Base-by-base conservation (phyloP, 805 yeast species). In the Yarrowia porcina region DNA sequence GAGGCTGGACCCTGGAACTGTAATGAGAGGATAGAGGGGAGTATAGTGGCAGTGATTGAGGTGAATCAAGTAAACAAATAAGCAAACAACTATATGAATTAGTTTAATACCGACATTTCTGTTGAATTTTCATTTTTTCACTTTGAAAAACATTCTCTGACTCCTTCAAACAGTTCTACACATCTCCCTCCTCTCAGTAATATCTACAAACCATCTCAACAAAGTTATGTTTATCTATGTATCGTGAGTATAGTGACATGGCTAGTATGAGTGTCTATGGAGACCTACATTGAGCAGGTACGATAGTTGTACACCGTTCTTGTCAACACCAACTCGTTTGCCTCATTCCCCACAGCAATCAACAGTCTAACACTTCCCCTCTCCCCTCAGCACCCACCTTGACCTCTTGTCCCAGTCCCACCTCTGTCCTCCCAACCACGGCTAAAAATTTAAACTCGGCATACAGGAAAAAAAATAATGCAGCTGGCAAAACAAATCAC, bases 401-500 rank as follows among this genome's bases (percentile, higher is more conserved):
- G n/a, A n/a, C n/a, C n/a, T n/a, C n/a, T 4, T 11, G 21, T 25
- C 45, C 45, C 21, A 23, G 47, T 7, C 49, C 33, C 8, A 23
- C 10, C 23, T 25, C n/a, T 13, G 21, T 44, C 50, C 50, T 35
- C 27, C 27, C 28, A 33, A 28, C 30, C 35, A 27, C 52, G 33
- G 36, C 52, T 27, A 32, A 47, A 49, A 20, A 49, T 21, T 49
- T 52, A 52, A 52, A 27, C 59, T 52, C 59, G 59, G 59, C 59
- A 52, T 52, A 52, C 59, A 52, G 42, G 59, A 23, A 35, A 52
- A 52, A 52, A 52, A 35, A 52, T 45, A 45, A 45, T 28, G 52
- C 52, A 45, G 21, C 52, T 30, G 36, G 52, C 36, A 52, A 52
- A 52, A 52, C 38, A 52, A 52, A 52, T 36, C 42, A 35, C 41